Percentiles rank a stretch among this genome's conserved stretches.
Evolutionary conservation across 2,329 filamentous ascomycete species (phyloP).

Genomic region (Ophiostoma novo-ulmi): DNA sequence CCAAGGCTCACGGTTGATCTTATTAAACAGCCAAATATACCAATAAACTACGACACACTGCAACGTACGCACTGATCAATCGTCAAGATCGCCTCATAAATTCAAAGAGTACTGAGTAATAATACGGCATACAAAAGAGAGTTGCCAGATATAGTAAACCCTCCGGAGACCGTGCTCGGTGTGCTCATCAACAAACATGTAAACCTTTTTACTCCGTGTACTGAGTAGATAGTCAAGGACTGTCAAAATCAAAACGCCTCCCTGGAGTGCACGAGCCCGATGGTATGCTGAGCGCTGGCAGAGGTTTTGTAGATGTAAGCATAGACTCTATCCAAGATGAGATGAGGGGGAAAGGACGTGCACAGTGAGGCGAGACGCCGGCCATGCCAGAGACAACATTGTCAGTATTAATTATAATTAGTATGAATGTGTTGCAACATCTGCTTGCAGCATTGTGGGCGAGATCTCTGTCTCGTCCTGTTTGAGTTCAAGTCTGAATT

Average conservation of each 20-base stretch:
- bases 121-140: background rate
- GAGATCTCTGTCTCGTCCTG: background rate
- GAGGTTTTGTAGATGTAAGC: background rate
- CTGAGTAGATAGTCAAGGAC: too few species aligned
- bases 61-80: background rate
- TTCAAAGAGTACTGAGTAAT: background rate
- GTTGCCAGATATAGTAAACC: background rate
- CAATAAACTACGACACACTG: background rate
- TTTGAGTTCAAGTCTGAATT: background rate
- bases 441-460: background rate
- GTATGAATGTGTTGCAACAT: background rate
- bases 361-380: conserved; percentile 1
- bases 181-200: background rate
- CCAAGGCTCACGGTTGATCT: background rate
- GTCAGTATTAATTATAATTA: too few species aligned
- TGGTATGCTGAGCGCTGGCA: background rate
- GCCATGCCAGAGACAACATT: background rate
- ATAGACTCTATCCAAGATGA: background rate
- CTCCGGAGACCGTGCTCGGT: background rate
- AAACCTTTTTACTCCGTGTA: too few species aligned
- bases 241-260: background rate
- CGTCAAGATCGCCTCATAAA: background rate
- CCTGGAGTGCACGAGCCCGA: background rate
- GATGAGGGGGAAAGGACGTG: conserved; percentile 1
- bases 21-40: background rate